Percentiles rank a stretch among this genome's conserved stretches.
Conservation (phyloP, 1,284 basidiomycete genomes). For the Marasmius oreades region DNA sequence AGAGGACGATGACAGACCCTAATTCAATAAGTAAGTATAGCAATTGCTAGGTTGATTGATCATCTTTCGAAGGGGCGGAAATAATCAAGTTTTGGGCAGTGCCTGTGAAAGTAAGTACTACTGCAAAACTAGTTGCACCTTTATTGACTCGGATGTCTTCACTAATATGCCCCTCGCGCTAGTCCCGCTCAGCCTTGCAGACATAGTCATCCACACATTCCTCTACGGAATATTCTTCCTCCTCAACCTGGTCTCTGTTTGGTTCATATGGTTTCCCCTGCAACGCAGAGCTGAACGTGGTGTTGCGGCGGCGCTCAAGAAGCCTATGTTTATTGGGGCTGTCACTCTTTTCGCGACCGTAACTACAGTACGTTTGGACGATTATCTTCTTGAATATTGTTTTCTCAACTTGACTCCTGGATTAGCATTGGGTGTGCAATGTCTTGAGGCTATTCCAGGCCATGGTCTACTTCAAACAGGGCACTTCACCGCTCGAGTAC, state of each 20-base stretch:
- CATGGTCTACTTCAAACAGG: constrained; percentile 4
- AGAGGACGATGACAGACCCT: too few species aligned
- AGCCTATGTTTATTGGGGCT: constrained; percentile 9
- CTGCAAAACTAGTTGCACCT: too few species aligned
- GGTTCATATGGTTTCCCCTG: background rate
- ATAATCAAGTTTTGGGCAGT: too few species aligned
- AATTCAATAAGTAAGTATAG: too few species aligned
- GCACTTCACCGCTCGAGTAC: constrained; percentile 1
- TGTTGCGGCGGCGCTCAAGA: background rate
- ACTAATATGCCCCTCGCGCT: constrained; percentile 2
- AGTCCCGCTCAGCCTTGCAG: constrained; percentile 2
- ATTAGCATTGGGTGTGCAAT: constrained; percentile 12
- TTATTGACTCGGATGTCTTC: too few species aligned
- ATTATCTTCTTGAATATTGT: background rate
- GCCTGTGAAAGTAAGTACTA: too few species aligned
- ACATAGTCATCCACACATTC: background rate
- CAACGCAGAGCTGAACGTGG: background rate
- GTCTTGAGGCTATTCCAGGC: constrained; percentile 10
- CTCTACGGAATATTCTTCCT: constrained; percentile 6
- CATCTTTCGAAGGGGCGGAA: too few species aligned
- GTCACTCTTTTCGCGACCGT: background rate
- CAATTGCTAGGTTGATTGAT: too few species aligned
- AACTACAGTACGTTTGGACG: constrained; percentile 2
- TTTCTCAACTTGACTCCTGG: background rate
- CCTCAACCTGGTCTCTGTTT: background rate